These are phyloP conservation scores for Trametes meyenii DNA, from an alignment of 768 basidiomycete species.

Conservation along the genomic window DNA sequence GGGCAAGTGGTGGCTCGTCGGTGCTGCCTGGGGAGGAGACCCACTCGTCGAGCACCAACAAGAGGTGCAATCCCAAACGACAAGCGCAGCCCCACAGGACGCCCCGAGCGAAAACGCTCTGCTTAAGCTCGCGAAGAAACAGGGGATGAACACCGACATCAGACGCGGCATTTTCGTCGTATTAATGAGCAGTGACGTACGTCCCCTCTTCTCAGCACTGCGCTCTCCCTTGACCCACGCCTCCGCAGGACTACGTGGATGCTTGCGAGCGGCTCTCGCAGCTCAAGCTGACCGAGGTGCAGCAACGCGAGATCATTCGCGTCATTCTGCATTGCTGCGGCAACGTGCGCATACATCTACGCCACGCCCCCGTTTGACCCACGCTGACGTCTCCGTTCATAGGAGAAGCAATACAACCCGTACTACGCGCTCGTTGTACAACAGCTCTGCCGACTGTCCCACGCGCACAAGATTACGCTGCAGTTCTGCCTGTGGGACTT, in stretches of 20 bases:
- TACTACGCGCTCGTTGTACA: slow-evolving; percentile 92
- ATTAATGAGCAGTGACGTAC: slow-evolving; percentile 92
- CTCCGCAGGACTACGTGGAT: slow-evolving; percentile 86
- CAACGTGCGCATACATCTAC: slow-evolving; percentile 54
- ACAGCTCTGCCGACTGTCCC: slow-evolving; percentile 75
- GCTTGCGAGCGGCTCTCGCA: slow-evolving; percentile 90
- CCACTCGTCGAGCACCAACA: slow-evolving; percentile 78
- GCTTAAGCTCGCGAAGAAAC: slow-evolving; percentile 82
- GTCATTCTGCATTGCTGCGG: slow-evolving; percentile 92
- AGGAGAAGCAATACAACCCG: slow-evolving; percentile 94
- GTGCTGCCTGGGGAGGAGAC: slow-evolving; percentile 93
- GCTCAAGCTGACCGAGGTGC: slow-evolving; percentile 81
- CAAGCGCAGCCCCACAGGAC: slow-evolving; percentile 31
- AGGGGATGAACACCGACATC: slow-evolving; percentile 99
- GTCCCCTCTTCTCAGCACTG: slow-evolving; percentile 29
- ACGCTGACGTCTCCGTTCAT: slow-evolving; percentile 10
- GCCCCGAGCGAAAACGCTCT: slow-evolving; percentile 47
- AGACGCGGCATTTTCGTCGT: slow-evolving; percentile 90
- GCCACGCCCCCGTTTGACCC: slow-evolving; percentile 1
- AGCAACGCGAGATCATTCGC: slow-evolving; percentile 93
- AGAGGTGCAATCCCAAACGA: slow-evolving; percentile 32
- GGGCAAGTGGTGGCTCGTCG: slow-evolving; percentile 99
- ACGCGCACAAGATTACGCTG: slow-evolving; percentile 87
- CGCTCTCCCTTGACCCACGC: not conserved
- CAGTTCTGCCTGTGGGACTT: slow-evolving; percentile 99